Conservation (phyloP, 805 yeast genomes). For the Metschnikowia santaceciliae region DNA sequence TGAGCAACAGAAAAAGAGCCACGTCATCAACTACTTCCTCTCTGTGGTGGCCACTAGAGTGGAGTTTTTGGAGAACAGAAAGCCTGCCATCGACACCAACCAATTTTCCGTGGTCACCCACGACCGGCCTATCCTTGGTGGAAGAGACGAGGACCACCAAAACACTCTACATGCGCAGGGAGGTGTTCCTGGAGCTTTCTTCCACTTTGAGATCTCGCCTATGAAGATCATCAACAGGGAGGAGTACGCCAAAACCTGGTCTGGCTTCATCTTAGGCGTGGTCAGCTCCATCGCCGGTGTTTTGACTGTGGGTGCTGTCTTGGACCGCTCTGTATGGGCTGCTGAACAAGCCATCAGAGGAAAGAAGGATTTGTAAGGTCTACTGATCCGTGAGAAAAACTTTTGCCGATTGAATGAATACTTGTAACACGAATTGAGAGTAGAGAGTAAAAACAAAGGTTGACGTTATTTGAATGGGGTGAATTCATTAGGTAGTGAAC, state of each 20-base stretch:
- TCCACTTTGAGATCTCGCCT: slow-evolving; percentile 89
- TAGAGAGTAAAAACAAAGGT: too few species aligned
- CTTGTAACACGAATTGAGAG: not conserved
- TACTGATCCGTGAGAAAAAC: too few species aligned
- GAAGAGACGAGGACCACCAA: slow-evolving; percentile 87
- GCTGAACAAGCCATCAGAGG: slow-evolving; percentile 74
- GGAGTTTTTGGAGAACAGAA: slow-evolving; percentile 55
- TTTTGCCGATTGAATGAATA: not conserved
- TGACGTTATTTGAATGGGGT: too few species aligned
- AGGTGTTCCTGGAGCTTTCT: slow-evolving; percentile 86
- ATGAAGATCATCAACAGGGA: slow-evolving; percentile 86
- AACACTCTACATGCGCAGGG: slow-evolving; percentile 78
- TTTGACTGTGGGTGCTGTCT: slow-evolving; percentile 82
- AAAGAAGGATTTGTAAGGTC: slow-evolving; percentile 49
- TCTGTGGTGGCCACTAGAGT: slow-evolving; percentile 89
- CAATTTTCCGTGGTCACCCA: slow-evolving; percentile 88
- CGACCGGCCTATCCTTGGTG: slow-evolving; percentile 81
- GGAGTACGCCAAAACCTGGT: slow-evolving; percentile 69
- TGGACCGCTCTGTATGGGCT: slow-evolving; percentile 85
- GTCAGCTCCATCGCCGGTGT: slow-evolving; percentile 92
- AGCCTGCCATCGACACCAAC: slow-evolving; percentile 63
- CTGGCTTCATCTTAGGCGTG: slow-evolving; percentile 76
- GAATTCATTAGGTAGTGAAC: too few species aligned
- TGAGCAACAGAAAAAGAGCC: slow-evolving; percentile 47
- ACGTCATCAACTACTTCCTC: slow-evolving; percentile 70